Base-by-base conservation (phyloP, 495 filamentous ascomycete species). In the Cairneyella variabilis region DNA sequence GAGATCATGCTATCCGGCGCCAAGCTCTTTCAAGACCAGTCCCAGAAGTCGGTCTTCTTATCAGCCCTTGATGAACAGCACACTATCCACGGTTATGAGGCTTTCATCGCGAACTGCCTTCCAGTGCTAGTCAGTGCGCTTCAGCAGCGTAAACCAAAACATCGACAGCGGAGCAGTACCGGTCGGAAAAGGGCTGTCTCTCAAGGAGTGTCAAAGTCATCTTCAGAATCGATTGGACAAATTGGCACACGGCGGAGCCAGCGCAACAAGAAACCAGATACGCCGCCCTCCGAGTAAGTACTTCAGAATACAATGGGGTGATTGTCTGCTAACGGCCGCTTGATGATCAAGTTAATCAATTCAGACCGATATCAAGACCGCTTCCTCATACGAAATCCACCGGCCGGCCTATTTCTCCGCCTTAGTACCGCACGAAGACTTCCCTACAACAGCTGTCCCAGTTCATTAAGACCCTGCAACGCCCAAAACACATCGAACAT, bases 241-340 rank as follows among this genome's bases (percentile, higher is more conserved):
- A 55, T 18, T 55, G 32, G 43, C 44, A 27, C 43, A 38, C 52
- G 52, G 52, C 52, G 16, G 52, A 54, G 52, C 52, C 27, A n/a
- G 52, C 52, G 36, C 26, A 26, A 2, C 25, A 53, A 43, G 49
- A 53, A 55, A 48, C 43, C 32, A 55, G 20, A 48, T 38, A 48
- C 52, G n/a, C 52, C 52, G 40, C 52, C 52, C 52, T 55, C 49
- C 28, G 52, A 55, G 52, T 55, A 55, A 55, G 44, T 48, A 40
- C 52, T 18, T 39, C 44, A 48, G 52, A 55, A 54, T 41, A 55
- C 18, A 55, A 55, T 38, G 43, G 43, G 42, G 26, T 54, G 30
- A 54, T 54, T 20, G 52, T 40, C 47, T 40, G 51, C 39, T 53
- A 53, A 54, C 44, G 27, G 44, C 52, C 44, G 28, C 52, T 48